Base-by-base conservation (phyloP, 2,329 filamentous ascomycete species). In the Cercospora zeina region DNA sequence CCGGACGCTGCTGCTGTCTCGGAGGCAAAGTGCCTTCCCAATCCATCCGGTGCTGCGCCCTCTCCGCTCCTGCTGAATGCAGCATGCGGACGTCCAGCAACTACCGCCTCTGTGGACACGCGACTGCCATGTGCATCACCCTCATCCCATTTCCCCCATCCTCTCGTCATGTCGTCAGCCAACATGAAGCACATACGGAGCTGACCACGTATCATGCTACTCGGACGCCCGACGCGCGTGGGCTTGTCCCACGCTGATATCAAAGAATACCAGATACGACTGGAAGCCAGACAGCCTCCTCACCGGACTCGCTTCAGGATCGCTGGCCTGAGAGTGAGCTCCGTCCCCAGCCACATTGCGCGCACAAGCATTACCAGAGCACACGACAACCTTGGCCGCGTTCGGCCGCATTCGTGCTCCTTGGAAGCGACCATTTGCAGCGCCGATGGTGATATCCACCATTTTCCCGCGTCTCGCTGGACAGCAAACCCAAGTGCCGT, bases 181-280 rank as follows among this genome's bases (percentile, higher is more conserved):
- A 34, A 16, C 49, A 53, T 53, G 49, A 10, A 31, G 13, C 49
- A 7, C 49, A 53, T 34, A 34, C 30, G 14, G 30, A 7, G 8
- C 24, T 34, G 49, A 34, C 49, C 27, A 34, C 31, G 49, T 21
- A 33, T 27, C 14, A 74, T 75, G 72, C 68, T 75, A 14, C 70
- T 67, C n/a, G 68, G 64, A 50, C 66, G 65, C 7, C 63, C 71
- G 14, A 69, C 72, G 11, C 68, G 65, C 33, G 66, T 75, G 62
- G 61, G 63, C 7, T 69, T 74, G 54, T 71, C 67, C 11, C 54
- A 65, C 24, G 63, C 67, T 27, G 73, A 75, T 59, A 61, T 73
- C 30, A 56, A 59, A 21, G 71, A 69, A 34, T 65, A 70, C 54
- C 65, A 73, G 4, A 56, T 62, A 16, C 62, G 69, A 49, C 64